Evolutionary conservation across 2,329 filamentous ascomycete species (phyloP), one percentile per base, ranked within the genome.

Genomic region (Claviceps paspali): DNA sequence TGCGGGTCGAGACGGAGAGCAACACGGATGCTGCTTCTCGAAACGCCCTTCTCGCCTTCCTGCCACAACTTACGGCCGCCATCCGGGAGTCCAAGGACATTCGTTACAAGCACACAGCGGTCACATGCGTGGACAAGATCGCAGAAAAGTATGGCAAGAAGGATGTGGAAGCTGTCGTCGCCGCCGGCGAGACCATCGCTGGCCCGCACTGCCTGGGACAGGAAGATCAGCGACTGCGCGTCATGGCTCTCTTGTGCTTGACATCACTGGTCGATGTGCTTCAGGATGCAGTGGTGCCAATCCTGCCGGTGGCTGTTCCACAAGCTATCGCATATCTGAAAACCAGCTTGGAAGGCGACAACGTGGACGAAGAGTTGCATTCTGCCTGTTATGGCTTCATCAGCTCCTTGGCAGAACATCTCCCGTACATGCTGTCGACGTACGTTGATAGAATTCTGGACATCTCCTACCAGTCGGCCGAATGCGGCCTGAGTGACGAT

Each of bases 121-220:
- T 98, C 43, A 77, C 78, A 26, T 96, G 88, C 49, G 79, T 96
- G 31, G 87, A 95, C 60, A 83, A 84, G 56, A 92, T 98, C 44
- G 75, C 83, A 2, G 87, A 95, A 59, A 88, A 88, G 55, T 96
- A 94, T 54, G 92, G 91, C 47, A 92, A 91, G 65, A 92, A 87
- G 55, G 83, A 94, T 50, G 68, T 81, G 2, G 75, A 81, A 46
- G 78, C 76, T 31, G 81, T 94, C 31, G 68, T 81, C 19, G 72
- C 73, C 4, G 81, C 86, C 5, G 84, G 86, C 4, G 67, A 76
- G 41, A 80, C 79, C 2, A 80, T 98, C 48, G 77, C 82, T 27
- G 77, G 86, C 29, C 64, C 76, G 38, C 67, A 81, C 45, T 88
- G 84, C 44, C 70, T 96, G 34, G 82, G 81, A 27, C 79, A 82